Conservation (phyloP, 1,284 basidiomycete genomes). For the Neotropicomus parvogracilis region DNA sequence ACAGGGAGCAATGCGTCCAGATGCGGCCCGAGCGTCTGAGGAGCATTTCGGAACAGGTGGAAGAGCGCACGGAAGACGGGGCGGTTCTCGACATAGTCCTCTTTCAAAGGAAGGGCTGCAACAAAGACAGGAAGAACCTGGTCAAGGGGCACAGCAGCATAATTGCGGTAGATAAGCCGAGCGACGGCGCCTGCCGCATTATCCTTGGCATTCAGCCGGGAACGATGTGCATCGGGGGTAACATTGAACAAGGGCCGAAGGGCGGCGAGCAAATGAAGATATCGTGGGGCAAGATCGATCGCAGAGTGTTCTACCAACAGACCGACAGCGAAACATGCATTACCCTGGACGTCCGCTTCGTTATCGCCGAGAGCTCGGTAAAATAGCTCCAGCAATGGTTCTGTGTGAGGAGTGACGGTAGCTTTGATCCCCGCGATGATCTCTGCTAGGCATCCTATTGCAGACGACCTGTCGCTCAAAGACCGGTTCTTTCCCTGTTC, state of each 20-base stretch:
- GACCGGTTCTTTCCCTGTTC: conserved; percentile 78
- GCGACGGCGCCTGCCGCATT: conserved; percentile 94
- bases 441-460: conserved; percentile 93
- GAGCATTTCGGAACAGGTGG: conserved; percentile 77
- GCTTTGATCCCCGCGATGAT: conserved; percentile 91
- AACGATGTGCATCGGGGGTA: conserved; percentile 53
- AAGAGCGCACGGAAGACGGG: conserved; percentile 91
- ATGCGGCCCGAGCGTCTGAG: conserved; percentile 69
- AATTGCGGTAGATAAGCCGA: conserved; percentile 85
- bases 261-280: conserved; percentile 72
- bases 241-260: conserved; percentile 84
- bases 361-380: conserved; percentile 80
- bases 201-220: conserved; percentile 84
- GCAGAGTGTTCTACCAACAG: conserved; percentile 88
- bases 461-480: conserved; percentile 87
- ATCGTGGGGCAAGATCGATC: conserved; percentile 82
- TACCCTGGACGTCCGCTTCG: conserved; percentile 92
- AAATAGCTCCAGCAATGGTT: conserved; percentile 81
- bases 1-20: conserved; percentile 82
- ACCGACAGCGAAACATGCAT: conserved; percentile 93
- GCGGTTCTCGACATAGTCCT: conserved; percentile 87
- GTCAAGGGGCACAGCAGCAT: conserved; percentile 81
- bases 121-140: conserved; percentile 87
- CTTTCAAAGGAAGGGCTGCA: conserved; percentile 79
- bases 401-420: conserved; percentile 84